Evolutionary conservation across 352 stramenopile species (phyloP).

Genomic region (Blastocystis sp.): DNA sequence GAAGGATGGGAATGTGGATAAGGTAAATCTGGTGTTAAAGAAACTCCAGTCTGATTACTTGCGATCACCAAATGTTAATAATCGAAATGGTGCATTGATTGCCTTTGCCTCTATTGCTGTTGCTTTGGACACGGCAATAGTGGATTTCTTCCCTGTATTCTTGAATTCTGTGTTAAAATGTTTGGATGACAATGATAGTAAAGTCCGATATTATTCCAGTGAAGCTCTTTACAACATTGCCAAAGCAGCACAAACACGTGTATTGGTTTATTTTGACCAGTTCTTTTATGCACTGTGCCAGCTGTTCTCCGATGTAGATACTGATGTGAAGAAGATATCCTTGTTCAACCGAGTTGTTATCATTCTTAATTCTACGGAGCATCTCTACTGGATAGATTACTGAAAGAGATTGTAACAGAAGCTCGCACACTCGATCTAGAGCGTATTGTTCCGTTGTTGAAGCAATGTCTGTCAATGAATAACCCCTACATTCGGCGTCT

Average conservation of each 20-base stretch:
- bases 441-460: constrained; percentile 79
- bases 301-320: constrained; percentile 79
- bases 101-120: constrained; percentile 77
- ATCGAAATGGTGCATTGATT: constrained; percentile 80
- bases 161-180: constrained; percentile 78
- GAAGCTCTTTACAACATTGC: constrained; percentile 82
- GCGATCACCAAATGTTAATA: constrained; percentile 78
- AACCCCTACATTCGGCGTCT: constrained; percentile 82
- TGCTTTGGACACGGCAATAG: constrained; percentile 77
- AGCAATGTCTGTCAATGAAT: constrained; percentile 83
- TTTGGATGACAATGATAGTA: constrained; percentile 79
- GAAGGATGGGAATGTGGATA: constrained; percentile 48
- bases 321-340: constrained; percentile 77
- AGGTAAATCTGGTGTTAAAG: constrained; percentile 23
- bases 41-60: constrained; percentile 41
- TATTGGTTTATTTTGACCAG: constrained; percentile 81
- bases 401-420: constrained; percentile 83
- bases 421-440: constrained; percentile 81
- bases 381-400: constrained; percentile 76
- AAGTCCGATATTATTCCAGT: constrained; percentile 77
- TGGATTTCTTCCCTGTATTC: constrained; percentile 77
- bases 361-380: constrained; percentile 66
- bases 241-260: constrained; percentile 76
- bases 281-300: constrained; percentile 74
- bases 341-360: background rate